These are phyloP conservation scores for Leccinum insolens DNA, from an alignment of 1,284 basidiomycete genomes.

Conservation along the genomic window DNA sequence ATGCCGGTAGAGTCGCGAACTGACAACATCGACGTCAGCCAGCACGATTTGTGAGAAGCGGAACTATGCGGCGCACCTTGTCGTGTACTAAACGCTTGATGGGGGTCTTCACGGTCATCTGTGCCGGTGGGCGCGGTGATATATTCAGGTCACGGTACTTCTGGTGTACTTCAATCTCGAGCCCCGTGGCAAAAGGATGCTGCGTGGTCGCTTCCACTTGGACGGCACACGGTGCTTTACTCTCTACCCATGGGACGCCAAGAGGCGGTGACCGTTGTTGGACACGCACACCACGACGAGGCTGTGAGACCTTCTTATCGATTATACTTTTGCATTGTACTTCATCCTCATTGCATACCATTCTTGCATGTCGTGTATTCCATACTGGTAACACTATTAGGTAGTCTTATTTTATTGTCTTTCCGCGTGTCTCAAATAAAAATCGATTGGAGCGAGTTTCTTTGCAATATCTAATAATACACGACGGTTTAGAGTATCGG, in stretches of 20 bases:
- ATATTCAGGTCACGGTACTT: not conserved
- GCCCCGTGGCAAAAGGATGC: slow-evolving; percentile 3
- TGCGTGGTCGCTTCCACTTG: slow-evolving; percentile 7
- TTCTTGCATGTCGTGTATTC: slow-evolving; percentile 12
- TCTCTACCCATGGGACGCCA: slow-evolving; percentile 32
- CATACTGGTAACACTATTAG: not conserved
- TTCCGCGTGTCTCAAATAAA: not conserved
- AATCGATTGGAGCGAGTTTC: not conserved
- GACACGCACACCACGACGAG: slow-evolving; percentile 7
- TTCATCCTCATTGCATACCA: slow-evolving; percentile 23
- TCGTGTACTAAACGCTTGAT: no score
- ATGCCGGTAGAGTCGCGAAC: no score
- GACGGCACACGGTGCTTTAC: not conserved
- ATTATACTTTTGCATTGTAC: slow-evolving; percentile 24
- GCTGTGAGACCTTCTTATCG: slow-evolving; percentile 7
- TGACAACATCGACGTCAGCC: no score
- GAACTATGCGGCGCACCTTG: no score
- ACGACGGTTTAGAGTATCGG: slow-evolving; percentile 3
- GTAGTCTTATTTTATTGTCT: slow-evolving; percentile 12
- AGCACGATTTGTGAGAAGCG: no score
- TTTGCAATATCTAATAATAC: slow-evolving; percentile 27
- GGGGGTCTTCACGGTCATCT: not conserved
- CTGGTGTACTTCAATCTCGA: not conserved
- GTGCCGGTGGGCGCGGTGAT: not conserved
- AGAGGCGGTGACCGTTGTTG: slow-evolving; percentile 17